Conservation (phyloP, 257 asterid genomes). For the Coffea eugenioides region DNA sequence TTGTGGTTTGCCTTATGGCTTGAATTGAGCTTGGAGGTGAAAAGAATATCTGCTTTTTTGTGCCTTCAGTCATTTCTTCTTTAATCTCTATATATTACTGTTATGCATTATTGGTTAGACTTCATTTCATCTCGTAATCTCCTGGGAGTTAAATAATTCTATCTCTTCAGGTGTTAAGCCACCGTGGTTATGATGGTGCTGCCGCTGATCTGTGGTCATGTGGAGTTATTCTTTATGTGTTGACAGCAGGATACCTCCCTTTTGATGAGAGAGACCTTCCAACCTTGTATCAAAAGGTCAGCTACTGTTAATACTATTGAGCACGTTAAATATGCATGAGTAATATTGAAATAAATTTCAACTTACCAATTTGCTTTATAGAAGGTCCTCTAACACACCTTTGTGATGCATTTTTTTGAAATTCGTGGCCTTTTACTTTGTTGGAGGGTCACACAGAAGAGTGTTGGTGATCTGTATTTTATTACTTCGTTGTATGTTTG, state of each 20-base stretch:
- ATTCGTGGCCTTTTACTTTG: conserved; percentile 1
- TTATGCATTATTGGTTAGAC: background rate
- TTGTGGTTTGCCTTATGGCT: background rate
- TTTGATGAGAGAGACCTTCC: conserved; percentile 76
- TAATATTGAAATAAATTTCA: background rate
- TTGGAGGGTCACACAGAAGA: background rate
- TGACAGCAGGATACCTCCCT: conserved; percentile 89
- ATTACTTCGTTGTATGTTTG: background rate
- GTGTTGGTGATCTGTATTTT: background rate
- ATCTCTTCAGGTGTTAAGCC: conserved; percentile 63
- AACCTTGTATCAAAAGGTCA: conserved; percentile 71
- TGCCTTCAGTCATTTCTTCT: background rate
- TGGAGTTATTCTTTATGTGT: conserved; percentile 85
- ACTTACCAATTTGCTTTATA: conserved; percentile 1
- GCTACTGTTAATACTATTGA: conserved; percentile 14
- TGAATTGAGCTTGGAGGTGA: background rate
- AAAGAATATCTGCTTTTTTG: background rate
- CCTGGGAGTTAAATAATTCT: background rate
- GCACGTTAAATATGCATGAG: background rate
- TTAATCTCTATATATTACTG: background rate
- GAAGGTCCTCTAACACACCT: background rate
- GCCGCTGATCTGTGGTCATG: conserved; percentile 98
- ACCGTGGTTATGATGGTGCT: conserved; percentile 92
- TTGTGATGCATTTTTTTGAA: background rate
- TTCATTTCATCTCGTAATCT: background rate